A percentile compares a stretch with the other conserved stretches of the same genome.
These are phyloP conservation scores for Chrysoporthe austroafricana DNA, from an alignment of 2,329 filamentous ascomycete genomes.

Conservation along the genomic window DNA sequence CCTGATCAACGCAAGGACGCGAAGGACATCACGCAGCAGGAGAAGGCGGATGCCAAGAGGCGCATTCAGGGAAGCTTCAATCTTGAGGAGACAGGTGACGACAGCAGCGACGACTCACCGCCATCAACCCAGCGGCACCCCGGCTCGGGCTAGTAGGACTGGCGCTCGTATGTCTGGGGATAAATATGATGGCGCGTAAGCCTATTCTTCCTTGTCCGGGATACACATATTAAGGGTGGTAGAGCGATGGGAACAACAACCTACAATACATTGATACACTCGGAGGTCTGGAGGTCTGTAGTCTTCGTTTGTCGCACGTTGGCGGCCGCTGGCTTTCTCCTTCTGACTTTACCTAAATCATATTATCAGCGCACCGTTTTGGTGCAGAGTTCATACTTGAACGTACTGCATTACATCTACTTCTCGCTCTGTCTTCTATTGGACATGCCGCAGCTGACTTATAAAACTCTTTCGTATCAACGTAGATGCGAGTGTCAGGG, in stretches of 20 bases:
- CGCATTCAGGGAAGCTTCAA: slow-evolving; percentile 67
- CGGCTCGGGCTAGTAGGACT: slow-evolving; percentile 4
- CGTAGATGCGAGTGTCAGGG: no score
- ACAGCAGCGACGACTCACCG: slow-evolving; percentile 44
- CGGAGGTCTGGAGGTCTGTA: not conserved
- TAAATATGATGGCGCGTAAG: not conserved
- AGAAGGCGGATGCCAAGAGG: slow-evolving; percentile 84
- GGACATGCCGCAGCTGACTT: not conserved
- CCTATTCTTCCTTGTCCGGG: not conserved
- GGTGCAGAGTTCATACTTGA: not conserved
- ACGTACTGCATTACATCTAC: not conserved
- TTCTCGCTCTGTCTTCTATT: not conserved
- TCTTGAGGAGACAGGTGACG: slow-evolving; percentile 44
- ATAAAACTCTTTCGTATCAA: no score
- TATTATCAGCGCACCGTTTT: not conserved
- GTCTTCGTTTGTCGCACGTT: not conserved
- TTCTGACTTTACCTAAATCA: not conserved
- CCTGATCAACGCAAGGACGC: slow-evolving; percentile 86
- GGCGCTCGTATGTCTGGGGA: slow-evolving; percentile 1
- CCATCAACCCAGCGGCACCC: slow-evolving; percentile 14
- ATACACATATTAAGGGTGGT: not conserved
- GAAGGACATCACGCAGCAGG: slow-evolving; percentile 75
- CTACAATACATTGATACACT: not conserved
- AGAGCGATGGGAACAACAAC: not conserved
- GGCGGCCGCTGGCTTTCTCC: not conserved